Evolutionary conservation across 805 yeast genomes (phyloP).

Genomic region (Ogataea minuta): DNA sequence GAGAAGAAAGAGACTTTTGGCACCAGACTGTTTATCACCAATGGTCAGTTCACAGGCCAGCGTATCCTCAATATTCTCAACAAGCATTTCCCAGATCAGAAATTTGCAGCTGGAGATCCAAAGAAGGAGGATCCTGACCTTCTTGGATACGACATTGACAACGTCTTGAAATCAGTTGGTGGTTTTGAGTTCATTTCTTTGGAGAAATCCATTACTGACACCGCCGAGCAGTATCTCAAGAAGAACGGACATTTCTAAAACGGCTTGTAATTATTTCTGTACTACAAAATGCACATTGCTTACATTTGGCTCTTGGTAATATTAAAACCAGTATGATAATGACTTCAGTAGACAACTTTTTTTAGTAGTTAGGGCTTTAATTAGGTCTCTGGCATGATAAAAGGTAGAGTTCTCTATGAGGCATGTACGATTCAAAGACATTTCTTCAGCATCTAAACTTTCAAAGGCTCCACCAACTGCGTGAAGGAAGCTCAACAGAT

Average conservation of each 20-base stretch:
- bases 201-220: conserved; percentile 40
- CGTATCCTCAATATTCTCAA: conserved; percentile 33
- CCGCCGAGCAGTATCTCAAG: conserved; percentile 34
- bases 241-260: conserved; percentile 5
- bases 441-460: conserved; percentile 36
- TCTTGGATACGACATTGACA: conserved; percentile 3
- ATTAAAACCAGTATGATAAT: background rate
- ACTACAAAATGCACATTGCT: too few species aligned
- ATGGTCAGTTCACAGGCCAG: conserved; percentile 30
- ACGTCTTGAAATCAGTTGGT: conserved; percentile 7
- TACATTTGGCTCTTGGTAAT: too few species aligned
- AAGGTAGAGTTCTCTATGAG: conserved; percentile 40
- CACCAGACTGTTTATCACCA: conserved; percentile 33
- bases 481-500: too few species aligned
- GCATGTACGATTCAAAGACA: conserved; percentile 36
- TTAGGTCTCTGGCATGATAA: conserved; percentile 37
- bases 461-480: conserved; percentile 40
- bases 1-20: conserved; percentile 36
- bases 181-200: conserved; percentile 40
- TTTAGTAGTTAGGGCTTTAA: conserved; percentile 27
- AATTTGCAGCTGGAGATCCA: conserved; percentile 46
- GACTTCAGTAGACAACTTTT: conserved; percentile 8
- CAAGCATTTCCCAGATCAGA: conserved; percentile 42
- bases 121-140: conserved; percentile 14
- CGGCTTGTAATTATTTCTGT: too few species aligned